A percentile compares a stretch with the other conserved stretches of the same genome.
phyloP scores from a whole-genome alignment of 139 green algal genomes.

The Chlorella vulgaris region DNA sequence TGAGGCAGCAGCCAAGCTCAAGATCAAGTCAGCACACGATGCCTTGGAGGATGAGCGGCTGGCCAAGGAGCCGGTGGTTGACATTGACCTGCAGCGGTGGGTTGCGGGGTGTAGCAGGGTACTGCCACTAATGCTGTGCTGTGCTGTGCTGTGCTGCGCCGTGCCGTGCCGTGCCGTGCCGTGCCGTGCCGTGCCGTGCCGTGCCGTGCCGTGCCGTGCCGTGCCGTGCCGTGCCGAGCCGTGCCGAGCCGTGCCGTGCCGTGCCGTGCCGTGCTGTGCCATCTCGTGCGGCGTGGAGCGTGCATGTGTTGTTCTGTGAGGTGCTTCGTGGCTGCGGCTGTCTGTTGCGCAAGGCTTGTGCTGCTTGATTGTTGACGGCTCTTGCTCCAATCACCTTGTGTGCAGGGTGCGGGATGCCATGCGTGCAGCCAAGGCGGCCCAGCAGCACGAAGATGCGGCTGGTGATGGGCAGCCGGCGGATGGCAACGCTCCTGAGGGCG shows the following conservation, averaged over 20 bases:
- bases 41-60: slow-evolving; percentile 57
- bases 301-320: too few relatives aligned
- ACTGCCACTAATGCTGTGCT: background rate
- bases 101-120: background rate
- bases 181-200: background rate
- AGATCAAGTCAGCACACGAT: slow-evolving; percentile 77
- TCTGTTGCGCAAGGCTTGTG: too few relatives aligned
- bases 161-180: background rate
- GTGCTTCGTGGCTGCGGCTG: too few relatives aligned
- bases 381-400: too few relatives aligned
- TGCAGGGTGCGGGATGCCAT: slow-evolving; percentile 47
- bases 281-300: too few relatives aligned
- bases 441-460: slow-evolving; percentile 18
- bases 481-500: background rate
- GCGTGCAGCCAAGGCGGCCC: slow-evolving; percentile 37
- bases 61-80: slow-evolving; percentile 35
- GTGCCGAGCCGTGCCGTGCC: too few relatives aligned
- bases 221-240: too few relatives aligned
- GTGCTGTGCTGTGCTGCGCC: background rate
- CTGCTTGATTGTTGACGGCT: too few relatives aligned
- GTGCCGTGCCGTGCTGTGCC: too few relatives aligned
- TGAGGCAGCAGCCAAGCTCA: slow-evolving; percentile 29
- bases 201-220: too few relatives aligned
- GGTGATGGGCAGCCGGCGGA: background rate
- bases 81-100: background rate